Percentiles rank a stretch among this genome's conserved stretches.
phyloP scores from a whole-genome alignment of 1,284 basidiomycete species.

The Mycena sp. region DNA sequence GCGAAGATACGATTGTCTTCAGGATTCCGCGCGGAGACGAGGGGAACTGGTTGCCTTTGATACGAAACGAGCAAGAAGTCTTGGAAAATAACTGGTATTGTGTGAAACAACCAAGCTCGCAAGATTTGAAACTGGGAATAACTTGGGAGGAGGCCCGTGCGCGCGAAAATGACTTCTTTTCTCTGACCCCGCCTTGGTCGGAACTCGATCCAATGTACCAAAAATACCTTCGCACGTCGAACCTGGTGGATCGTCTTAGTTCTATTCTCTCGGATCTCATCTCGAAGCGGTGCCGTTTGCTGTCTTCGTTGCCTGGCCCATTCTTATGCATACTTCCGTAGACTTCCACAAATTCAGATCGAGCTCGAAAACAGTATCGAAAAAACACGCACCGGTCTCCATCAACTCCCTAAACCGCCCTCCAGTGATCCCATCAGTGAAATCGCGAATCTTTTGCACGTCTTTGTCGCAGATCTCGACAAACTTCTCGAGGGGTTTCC shows the following conservation, averaged over 20 bases:
- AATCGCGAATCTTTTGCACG: conserved; percentile 55
- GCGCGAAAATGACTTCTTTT: too few species aligned
- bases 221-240: conserved; percentile 61
- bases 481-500: conserved; percentile 61
- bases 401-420: conserved; percentile 38
- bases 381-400: conserved; percentile 48
- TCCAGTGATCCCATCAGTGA: conserved; percentile 60
- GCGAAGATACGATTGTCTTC: neutral
- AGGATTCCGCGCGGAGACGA: too few species aligned
- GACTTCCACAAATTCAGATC: conserved; percentile 69
- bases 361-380: conserved; percentile 57
- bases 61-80: too few species aligned
- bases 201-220: conserved; percentile 61
- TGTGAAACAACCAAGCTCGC: too few species aligned
- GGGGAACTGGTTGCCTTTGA: too few species aligned
- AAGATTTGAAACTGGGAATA: too few species aligned
- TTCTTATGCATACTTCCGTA: conserved; percentile 36
- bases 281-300: conserved; percentile 54
- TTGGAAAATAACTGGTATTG: too few species aligned
- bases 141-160: too few species aligned
- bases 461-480: conserved; percentile 55
- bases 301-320: neutral
- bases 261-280: conserved; percentile 66
- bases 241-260: conserved; percentile 64
- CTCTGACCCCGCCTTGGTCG: too few species aligned